Percentiles rank a stretch among this genome's conserved stretches.
These are phyloP conservation scores for Debaryomycetaceae sp. DNA, from an alignment of 1,139 yeast genomes.

Conservation along the genomic window DNA sequence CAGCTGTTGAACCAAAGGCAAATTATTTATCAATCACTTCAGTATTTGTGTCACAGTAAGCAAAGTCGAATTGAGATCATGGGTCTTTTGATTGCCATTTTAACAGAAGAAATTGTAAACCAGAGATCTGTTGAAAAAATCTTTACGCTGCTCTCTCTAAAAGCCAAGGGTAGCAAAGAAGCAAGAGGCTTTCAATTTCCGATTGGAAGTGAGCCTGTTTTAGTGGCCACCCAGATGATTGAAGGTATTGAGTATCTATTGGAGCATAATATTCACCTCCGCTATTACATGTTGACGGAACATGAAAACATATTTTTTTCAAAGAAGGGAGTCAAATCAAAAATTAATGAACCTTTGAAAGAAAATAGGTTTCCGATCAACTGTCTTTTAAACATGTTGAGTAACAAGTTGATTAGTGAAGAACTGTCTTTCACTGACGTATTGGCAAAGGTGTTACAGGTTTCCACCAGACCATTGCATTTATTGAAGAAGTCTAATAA, in stretches of 20 bases:
- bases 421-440: constrained; percentile 77
- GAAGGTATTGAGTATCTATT: constrained; percentile 73
- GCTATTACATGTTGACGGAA: constrained; percentile 76
- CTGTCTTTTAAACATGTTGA: constrained; percentile 58
- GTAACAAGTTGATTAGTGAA: constrained; percentile 59
- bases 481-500: constrained; percentile 35
- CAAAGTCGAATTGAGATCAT: constrained; percentile 79
- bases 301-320: constrained; percentile 62
- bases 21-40: constrained; percentile 61
- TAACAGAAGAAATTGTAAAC: constrained; percentile 70
- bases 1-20: constrained; percentile 66
- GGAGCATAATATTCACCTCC: constrained; percentile 64
- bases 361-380: constrained; percentile 70
- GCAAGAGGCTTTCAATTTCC: constrained; percentile 39
- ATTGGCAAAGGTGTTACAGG: constrained; percentile 69
- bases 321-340: constrained; percentile 41
- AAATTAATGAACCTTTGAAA: constrained; percentile 37
- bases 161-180: constrained; percentile 19
- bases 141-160: constrained; percentile 53
- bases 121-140: constrained; percentile 62
- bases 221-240: constrained; percentile 73
- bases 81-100: constrained; percentile 60
- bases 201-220: constrained; percentile 60
- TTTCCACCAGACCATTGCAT: constrained; percentile 70
- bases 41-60: constrained; percentile 68